Base-by-base conservation (phyloP, 169 alveolate genomes). In the Neospora caninum region DNA sequence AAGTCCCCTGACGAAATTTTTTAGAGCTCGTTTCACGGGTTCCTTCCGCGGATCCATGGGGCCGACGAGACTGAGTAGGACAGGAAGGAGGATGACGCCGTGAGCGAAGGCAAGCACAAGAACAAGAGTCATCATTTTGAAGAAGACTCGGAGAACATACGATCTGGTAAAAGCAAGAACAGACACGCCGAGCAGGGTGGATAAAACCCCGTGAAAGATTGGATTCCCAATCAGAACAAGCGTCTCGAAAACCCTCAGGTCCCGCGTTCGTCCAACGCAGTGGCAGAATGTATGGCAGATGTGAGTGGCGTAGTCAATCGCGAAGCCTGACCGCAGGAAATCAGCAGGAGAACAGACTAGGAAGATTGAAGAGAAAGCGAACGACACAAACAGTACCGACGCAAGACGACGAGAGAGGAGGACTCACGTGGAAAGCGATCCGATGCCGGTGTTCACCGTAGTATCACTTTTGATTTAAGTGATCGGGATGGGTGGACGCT, bases 291-390 rank as follows among this genome's bases (percentile, higher is more conserved):
- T 96, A 86, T 97, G 98, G 78, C 96, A 95, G n/a, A 97, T 96
- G 96, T 97, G 98, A 0, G 97, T 95, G 36, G 98, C 95, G 86
- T 96, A 97, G 92, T 97, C 98, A 78, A 97, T 97, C 58, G 97
- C 94, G 88, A 96, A 96, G 64, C 97, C 97, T 96, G 82, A 45
- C 73, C 25, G 36, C 82, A 53, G 41, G 43, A 7, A 92, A 34
- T 29, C 39, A 42, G 82, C 38, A 86, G 73, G 36, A 31, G 27
- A 87, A 49, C 31, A 7, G 36, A 89, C 53, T 25, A 53, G 34
- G 54, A 45, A 67, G 49, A 49, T 49, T 29, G 27, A 38, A 86
- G 34, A 4, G 69, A 22, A 10, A 10, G 25, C 27, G 91, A 34
- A 34, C 70, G 34, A 34, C 41, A 36, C 22, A 31, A n/a, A 36